Evolutionary conservation across 169 alveolate species (phyloP).

Genomic region (Eimeria praecox): DNA sequence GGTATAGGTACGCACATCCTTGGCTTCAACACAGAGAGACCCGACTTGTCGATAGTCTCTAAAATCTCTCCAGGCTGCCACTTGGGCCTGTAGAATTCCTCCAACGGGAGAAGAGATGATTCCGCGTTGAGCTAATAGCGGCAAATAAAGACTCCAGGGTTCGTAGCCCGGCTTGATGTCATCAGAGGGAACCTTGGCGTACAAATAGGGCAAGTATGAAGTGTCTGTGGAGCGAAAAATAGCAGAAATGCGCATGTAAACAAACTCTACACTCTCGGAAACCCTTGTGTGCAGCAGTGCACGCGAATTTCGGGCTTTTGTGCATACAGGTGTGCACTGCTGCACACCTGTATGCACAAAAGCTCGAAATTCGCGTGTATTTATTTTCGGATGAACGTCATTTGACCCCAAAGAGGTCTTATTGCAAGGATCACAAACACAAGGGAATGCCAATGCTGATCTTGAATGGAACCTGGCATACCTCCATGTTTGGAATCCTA

Average conservation of each 20-base stretch:
- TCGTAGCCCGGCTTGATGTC: slow-evolving; percentile 76
- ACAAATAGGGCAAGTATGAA: slow-evolving; percentile 59
- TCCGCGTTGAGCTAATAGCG: slow-evolving; percentile 30
- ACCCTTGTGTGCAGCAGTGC: too few species aligned
- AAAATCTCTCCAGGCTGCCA: slow-evolving; percentile 54
- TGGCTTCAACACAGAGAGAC: slow-evolving; percentile 20
- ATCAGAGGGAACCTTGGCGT: slow-evolving; percentile 64
- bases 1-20: background rate
- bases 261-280: background rate
- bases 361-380: too few species aligned
- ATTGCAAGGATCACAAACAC: too few species aligned
- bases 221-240: background rate
- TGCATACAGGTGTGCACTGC: too few species aligned
- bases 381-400: too few species aligned
- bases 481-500: too few species aligned
- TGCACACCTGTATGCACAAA: too few species aligned
- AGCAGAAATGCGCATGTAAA: background rate
- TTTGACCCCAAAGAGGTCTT: too few species aligned
- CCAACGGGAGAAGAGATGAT: background rate
- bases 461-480: too few species aligned
- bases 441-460: too few species aligned
- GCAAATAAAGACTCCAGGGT: slow-evolving; percentile 36
- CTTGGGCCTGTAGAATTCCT: slow-evolving; percentile 44
- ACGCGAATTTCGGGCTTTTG: too few species aligned
- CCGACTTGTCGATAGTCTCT: slow-evolving; percentile 77